Conservation (phyloP, 495 filamentous ascomycete species). For the Podospora australis region DNA sequence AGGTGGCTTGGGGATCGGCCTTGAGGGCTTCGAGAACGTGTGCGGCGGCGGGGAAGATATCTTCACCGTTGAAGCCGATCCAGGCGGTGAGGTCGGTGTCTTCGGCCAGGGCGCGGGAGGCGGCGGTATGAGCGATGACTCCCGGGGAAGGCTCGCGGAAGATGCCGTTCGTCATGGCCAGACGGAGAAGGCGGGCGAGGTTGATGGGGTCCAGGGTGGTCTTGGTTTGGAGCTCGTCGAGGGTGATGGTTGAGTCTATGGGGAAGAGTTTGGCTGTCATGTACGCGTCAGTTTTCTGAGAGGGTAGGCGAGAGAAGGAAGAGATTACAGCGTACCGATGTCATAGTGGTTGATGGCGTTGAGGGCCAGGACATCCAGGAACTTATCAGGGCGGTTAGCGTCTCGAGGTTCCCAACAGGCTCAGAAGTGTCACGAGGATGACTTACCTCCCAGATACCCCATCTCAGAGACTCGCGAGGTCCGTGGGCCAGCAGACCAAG, state of each 20-base stretch:
- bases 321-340: slow-evolving; percentile 36
- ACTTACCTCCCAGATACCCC: slow-evolving; percentile 37
- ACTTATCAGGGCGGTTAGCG: slow-evolving; percentile 17
- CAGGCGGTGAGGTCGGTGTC: slow-evolving; percentile 39
- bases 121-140: slow-evolving; percentile 48
- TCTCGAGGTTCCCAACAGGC: not conserved
- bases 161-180: slow-evolving; percentile 50
- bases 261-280: slow-evolving; percentile 34
- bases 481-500: slow-evolving; percentile 35
- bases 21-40: slow-evolving; percentile 34
- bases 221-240: slow-evolving; percentile 35
- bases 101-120: slow-evolving; percentile 39
- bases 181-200: slow-evolving; percentile 46
- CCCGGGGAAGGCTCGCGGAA: slow-evolving; percentile 48
- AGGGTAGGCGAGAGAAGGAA: too few species aligned
- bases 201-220: slow-evolving; percentile 38
- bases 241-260: slow-evolving; percentile 33
- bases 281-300: slow-evolving; percentile 5
- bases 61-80: slow-evolving; percentile 46
- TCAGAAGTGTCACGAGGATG: not conserved
- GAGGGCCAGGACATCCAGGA: slow-evolving; percentile 33
- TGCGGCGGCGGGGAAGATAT: slow-evolving; percentile 41
- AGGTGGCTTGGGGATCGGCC: slow-evolving; percentile 35
- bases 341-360: slow-evolving; percentile 34
- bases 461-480: slow-evolving; percentile 35